phyloP scores from a whole-genome alignment of 2,329 filamentous ascomycete genomes.

The Phaeophleospora eucalypticola region DNA sequence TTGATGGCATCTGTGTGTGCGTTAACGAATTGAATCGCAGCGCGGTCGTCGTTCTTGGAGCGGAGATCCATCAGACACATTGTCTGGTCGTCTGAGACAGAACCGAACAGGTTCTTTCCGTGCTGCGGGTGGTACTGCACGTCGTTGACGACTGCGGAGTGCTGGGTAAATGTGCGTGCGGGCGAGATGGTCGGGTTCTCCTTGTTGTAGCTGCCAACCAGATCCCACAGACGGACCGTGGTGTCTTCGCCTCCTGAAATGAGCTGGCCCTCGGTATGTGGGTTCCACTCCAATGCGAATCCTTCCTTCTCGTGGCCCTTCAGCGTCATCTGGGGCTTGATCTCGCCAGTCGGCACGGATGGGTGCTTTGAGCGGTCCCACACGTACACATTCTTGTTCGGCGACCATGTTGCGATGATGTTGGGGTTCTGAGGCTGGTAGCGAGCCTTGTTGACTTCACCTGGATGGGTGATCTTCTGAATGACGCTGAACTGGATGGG shows the following conservation, averaged over 20 bases:
- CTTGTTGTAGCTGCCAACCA: conserved; percentile 66
- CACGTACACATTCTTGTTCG: conserved; percentile 81
- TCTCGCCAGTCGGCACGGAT: conserved; percentile 58
- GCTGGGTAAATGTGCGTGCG: conserved; percentile 74
- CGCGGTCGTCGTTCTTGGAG: conserved; percentile 49
- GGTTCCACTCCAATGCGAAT: conserved; percentile 90
- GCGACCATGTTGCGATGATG: conserved; percentile 87
- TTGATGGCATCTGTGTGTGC: conserved; percentile 94
- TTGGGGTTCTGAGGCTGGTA: conserved; percentile 98
- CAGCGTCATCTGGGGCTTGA: conserved; percentile 76
- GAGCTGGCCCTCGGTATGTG: conserved; percentile 73
- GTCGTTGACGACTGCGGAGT: conserved; percentile 89
- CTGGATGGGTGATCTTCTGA: conserved; percentile 93
- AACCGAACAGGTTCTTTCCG: conserved; percentile 73
- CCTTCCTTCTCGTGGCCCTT: conserved; percentile 83
- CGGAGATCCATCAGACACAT: conserved; percentile 90
- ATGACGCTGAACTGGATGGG: conserved; percentile 85
- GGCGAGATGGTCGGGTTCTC: conserved; percentile 68
- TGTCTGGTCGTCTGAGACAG: conserved; percentile 90
- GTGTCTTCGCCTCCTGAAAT: conserved; percentile 88
- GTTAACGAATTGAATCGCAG: conserved; percentile 56
- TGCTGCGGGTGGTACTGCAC: conserved; percentile 92
- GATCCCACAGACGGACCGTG: conserved; percentile 89
- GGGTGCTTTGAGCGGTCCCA: conserved; percentile 96
- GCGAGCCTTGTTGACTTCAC: conserved; percentile 96